Conservation (phyloP, 2,329 filamentous ascomycete species). For the Colletotrichum australisinense region DNA sequence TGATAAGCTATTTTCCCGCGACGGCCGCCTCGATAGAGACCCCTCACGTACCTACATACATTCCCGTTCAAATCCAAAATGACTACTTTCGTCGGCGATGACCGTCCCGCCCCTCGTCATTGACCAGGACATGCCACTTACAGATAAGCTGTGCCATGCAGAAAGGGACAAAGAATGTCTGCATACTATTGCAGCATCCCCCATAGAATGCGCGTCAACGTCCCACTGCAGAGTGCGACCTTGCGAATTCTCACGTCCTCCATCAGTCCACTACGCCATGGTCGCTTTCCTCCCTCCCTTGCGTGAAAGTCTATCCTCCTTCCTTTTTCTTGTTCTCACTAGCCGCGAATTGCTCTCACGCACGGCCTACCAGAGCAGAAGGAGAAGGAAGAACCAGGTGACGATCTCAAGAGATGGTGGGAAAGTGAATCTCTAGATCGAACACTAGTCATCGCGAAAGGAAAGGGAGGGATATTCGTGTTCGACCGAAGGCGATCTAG, state of each 20-base stretch:
- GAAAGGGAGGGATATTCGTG: not conserved
- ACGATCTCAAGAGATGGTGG: not conserved
- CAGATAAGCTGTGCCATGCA: not conserved
- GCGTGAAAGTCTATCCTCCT: not conserved
- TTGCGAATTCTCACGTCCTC: not conserved
- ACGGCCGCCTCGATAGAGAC: not conserved
- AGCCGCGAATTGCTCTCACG: not conserved
- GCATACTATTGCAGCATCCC: too few species aligned
- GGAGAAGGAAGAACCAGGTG: not conserved
- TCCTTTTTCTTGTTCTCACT: not conserved
- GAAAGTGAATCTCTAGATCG: not conserved
- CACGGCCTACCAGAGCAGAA: not conserved
- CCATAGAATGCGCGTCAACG: not conserved
- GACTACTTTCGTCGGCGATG: not conserved
- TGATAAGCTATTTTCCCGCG: not conserved
- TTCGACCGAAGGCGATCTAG: not conserved
- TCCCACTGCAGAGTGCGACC: not conserved
- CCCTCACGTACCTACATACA: not conserved
- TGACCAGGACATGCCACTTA: not conserved
- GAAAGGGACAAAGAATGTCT: too few species aligned
- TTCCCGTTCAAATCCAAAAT: not conserved
- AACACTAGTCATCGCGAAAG: not conserved
- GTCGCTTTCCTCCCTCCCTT: not conserved
- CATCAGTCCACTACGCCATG: constrained; percentile 1
- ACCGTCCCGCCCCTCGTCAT: not conserved